phyloP scores from a whole-genome alignment of 202 grass and related monocot genomes.

The Tripidium arundinaceum region DNA sequence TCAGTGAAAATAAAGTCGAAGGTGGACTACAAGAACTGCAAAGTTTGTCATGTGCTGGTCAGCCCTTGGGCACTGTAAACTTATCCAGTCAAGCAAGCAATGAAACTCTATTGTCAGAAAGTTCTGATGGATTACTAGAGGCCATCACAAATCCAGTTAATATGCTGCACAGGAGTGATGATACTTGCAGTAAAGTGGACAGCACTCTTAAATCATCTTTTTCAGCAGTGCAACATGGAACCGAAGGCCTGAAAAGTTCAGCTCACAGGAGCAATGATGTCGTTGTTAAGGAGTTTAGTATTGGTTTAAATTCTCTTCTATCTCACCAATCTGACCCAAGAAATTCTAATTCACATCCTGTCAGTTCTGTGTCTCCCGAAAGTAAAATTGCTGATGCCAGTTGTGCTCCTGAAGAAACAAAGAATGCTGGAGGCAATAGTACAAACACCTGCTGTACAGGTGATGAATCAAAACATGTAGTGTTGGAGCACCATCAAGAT shows the following conservation, averaged over 20 bases:
- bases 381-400: not conserved
- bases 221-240: constrained; percentile 35
- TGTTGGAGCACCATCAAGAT: constrained; percentile 22
- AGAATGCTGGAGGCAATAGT: constrained; percentile 9
- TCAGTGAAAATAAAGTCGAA: constrained; percentile 29
- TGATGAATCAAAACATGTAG: constrained; percentile 25
- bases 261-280: constrained; percentile 22
- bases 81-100: constrained; percentile 29
- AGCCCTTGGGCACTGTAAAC: constrained; percentile 11
- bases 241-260: constrained; percentile 20
- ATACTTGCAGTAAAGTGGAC: constrained; percentile 2
- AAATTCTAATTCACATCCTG: constrained; percentile 22
- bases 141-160: constrained; percentile 83
- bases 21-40: constrained; percentile 29
- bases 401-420: constrained; percentile 29
- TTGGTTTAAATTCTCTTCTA: constrained; percentile 9
- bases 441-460: not conserved
- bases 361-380: constrained; percentile 45
- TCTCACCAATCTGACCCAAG: constrained; percentile 22
- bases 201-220: constrained; percentile 38
- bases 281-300: constrained; percentile 8
- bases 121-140: constrained; percentile 80
- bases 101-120: constrained; percentile 31
- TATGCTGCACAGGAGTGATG: constrained; percentile 46
- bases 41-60: constrained; percentile 26